Base-by-base conservation (phyloP, 2,329 filamentous ascomycete genomes). In the Ophiostoma angusticollis region DNA sequence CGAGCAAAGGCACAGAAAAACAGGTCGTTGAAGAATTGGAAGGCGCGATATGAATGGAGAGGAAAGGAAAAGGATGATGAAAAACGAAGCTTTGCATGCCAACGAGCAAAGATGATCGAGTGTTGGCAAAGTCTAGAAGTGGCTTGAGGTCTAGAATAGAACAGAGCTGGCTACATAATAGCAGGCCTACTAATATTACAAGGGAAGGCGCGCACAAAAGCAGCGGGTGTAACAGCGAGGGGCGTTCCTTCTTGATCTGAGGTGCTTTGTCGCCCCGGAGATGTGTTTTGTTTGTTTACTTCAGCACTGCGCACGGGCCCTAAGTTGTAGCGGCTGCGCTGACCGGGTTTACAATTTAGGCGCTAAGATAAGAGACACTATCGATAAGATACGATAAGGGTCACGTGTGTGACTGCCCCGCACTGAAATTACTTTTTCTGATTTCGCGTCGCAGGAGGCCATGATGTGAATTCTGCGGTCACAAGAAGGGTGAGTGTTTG, bases 211-310 rank as follows among this genome's bases (percentile, higher is more conserved):
- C 18, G 29, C 11, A 29, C 19, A 29, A 41, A 30, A 38, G 38
- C 37, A 30, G 36, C 27, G 36, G 30, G 16, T 33, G 40, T 19
- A 32, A n/a, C 9, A 22, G 30, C 21, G 45, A 40, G 39, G 46
- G 45, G 37, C 36, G 45, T 24, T 44, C 39, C 35, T 48, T 33
- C 43, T 43, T 28, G 35, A 38, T 42, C 35, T 30, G 41, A n/a
- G n/a, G 31, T 21, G 18, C 38, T 31, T 35, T 45, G 47, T 48
- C 47, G 32, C 46, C 46, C 34, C 37, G 46, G 48, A 39, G 48
- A 50, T 47, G 41, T 21, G 29, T 31, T 37, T 45, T 48, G 46
- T 50, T 50, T 50, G 46, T 50, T 50, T 50, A 50, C 46, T 41
- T 42, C 27, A 6, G 28, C 24, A 9, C 39, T 12, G 25, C 22